Conservation (phyloP, 805 yeast genomes). For the Ogataea paraovalis region DNA sequence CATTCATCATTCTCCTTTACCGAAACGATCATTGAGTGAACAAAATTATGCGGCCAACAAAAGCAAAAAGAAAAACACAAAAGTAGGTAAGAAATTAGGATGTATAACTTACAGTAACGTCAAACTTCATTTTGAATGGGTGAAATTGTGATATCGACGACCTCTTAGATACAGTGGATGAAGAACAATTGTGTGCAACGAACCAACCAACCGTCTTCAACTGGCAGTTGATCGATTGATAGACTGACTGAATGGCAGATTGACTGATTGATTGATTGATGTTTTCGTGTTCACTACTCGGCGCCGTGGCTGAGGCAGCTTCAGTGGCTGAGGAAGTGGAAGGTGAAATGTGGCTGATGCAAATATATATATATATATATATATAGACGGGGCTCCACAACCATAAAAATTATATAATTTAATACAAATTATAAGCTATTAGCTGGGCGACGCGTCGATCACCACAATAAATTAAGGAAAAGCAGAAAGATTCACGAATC, state of each 20-base stretch:
- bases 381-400: background rate
- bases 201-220: too few relatives aligned
- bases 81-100: background rate
- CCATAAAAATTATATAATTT: too few relatives aligned
- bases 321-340: background rate
- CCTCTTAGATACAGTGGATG: background rate
- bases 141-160: background rate
- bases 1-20: too few relatives aligned
- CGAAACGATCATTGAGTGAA: too few relatives aligned
- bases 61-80: background rate
- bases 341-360: background rate
- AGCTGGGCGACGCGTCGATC: too few relatives aligned
- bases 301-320: background rate
- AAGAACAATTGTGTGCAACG: too few relatives aligned
- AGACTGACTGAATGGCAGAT: too few relatives aligned
- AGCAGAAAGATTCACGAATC: too few relatives aligned
- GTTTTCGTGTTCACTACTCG: constrained; percentile 15
- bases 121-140: constrained; percentile 40
- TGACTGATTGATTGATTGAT: background rate
- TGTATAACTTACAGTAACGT: constrained; percentile 37
- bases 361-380: background rate
- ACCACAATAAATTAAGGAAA: too few relatives aligned
- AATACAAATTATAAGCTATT: too few relatives aligned
- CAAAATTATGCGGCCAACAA: too few relatives aligned
- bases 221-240: too few relatives aligned